A percentile compares a stretch with the other conserved stretches of the same genome.
Evolutionary conservation across 768 basidiomycete genomes (phyloP).

Genomic region (Lyophyllum decastes): DNA sequence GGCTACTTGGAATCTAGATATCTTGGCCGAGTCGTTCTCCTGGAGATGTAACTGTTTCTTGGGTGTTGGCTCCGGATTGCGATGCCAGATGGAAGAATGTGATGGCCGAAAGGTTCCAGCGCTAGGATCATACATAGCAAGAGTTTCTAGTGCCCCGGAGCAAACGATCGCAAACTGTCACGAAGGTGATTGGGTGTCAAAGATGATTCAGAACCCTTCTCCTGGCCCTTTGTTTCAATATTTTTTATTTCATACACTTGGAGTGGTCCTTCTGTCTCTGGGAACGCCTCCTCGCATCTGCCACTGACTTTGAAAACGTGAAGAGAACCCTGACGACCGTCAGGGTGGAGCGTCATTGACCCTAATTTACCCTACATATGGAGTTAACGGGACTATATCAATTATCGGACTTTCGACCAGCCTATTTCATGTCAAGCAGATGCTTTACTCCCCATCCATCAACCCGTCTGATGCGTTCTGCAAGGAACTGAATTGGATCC

Average conservation of each 20-base stretch:
- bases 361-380: not conserved
- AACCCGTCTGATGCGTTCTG: not conserved
- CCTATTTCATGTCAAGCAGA: not conserved
- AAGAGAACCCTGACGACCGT: too few relatives aligned
- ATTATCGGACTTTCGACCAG: too few relatives aligned
- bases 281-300: too few relatives aligned
- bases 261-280: too few relatives aligned
- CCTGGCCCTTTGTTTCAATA: too few relatives aligned
- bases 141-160: not conserved
- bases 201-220: too few relatives aligned
- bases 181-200: too few relatives aligned
- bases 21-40: not conserved
- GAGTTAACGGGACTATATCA: not conserved
- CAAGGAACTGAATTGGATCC: not conserved
- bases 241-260: too few relatives aligned
- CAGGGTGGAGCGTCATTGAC: not conserved
- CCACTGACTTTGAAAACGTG: too few relatives aligned
- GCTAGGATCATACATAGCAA: not conserved
- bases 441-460: not conserved
- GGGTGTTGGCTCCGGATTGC: not conserved
- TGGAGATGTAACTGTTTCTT: not conserved
- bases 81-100: not conserved
- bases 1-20: not conserved
- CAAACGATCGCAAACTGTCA: too few relatives aligned
- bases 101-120: not conserved